phyloP scores from a whole-genome alignment of 768 basidiomycete species.

The Hericium erinaceus region DNA sequence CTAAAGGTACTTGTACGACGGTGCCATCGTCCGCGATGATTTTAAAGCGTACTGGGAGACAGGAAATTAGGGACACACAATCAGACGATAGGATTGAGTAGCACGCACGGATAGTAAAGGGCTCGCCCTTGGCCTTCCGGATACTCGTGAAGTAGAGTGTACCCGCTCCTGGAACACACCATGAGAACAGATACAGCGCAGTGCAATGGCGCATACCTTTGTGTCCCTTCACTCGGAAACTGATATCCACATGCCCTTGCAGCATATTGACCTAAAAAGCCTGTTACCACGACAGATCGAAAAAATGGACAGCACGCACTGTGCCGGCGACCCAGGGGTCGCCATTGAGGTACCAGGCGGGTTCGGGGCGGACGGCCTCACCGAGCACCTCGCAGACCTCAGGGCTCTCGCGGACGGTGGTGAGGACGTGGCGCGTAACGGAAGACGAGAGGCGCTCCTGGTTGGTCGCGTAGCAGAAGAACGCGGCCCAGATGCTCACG shows the following conservation, averaged over 20 bases:
- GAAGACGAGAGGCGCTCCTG: slow-evolving; percentile 73
- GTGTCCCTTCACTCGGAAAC: slow-evolving; percentile 66
- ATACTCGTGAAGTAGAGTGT: slow-evolving; percentile 82
- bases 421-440: slow-evolving; percentile 57
- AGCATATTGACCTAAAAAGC: slow-evolving; percentile 53
- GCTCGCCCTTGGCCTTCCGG: slow-evolving; percentile 61
- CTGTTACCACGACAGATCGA: neutral
- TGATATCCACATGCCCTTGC: slow-evolving; percentile 70
- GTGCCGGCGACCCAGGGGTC: slow-evolving; percentile 62
- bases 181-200: neutral
- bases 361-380: slow-evolving; percentile 54
- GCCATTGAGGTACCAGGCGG: slow-evolving; percentile 70
- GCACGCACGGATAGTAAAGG: slow-evolving; percentile 57
- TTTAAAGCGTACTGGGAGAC: slow-evolving; percentile 5
- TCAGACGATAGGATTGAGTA: neutral
- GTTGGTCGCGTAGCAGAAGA: slow-evolving; percentile 64
- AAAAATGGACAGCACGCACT: slow-evolving; percentile 32
- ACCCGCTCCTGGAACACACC: slow-evolving; percentile 41
- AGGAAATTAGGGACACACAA: neutral
- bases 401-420: slow-evolving; percentile 43
- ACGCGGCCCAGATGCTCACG: slow-evolving; percentile 54
- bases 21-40: slow-evolving; percentile 8
- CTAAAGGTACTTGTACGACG: neutral
- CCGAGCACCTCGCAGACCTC: slow-evolving; percentile 48
- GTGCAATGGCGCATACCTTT: slow-evolving; percentile 34